phyloP scores from a whole-genome alignment of 768 basidiomycete genomes.

The Tylopilus sp. region DNA sequence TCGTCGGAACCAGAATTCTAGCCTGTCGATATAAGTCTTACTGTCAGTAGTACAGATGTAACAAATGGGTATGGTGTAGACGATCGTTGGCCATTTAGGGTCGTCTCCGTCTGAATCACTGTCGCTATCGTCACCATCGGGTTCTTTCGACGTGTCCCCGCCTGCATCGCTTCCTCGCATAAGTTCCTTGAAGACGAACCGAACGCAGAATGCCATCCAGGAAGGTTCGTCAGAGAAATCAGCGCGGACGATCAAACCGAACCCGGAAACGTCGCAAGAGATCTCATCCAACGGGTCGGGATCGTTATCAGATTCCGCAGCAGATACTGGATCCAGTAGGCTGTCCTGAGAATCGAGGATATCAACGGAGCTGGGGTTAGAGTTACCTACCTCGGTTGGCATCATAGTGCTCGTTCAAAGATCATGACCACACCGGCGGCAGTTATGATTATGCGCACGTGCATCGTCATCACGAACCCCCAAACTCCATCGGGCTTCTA shows the following conservation, averaged over 20 bases:
- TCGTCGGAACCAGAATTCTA: slow-evolving; percentile 1
- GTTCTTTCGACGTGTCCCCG: slow-evolving; percentile 19
- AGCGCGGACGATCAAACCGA: slow-evolving; percentile 68
- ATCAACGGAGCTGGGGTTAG: neutral
- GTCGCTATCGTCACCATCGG: slow-evolving; percentile 21
- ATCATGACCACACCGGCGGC: neutral
- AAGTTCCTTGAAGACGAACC: slow-evolving; percentile 58
- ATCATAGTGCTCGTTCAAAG: too few relatives aligned
- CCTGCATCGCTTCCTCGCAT: slow-evolving; percentile 22
- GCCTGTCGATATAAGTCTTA: slow-evolving; percentile 15
- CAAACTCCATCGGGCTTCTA: neutral
- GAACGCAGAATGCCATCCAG: slow-evolving; percentile 53
- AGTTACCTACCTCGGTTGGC: slow-evolving; percentile 6
- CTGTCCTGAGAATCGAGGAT: slow-evolving; percentile 13
- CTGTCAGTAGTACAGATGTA: too few relatives aligned
- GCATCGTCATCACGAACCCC: neutral
- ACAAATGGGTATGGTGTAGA: slow-evolving; percentile 51
- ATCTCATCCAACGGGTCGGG: slow-evolving; percentile 52
- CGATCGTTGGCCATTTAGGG: slow-evolving; percentile 44
- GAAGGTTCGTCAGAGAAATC: slow-evolving; percentile 67
- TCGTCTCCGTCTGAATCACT: slow-evolving; percentile 29
- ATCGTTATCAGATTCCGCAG: slow-evolving; percentile 36
- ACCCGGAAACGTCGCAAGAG: slow-evolving; percentile 43
- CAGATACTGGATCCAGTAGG: slow-evolving; percentile 12
- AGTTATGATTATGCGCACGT: neutral